These are phyloP conservation scores for Ustilago xerochloae DNA, from an alignment of 1,284 basidiomycete genomes.

Conservation along the genomic window DNA sequence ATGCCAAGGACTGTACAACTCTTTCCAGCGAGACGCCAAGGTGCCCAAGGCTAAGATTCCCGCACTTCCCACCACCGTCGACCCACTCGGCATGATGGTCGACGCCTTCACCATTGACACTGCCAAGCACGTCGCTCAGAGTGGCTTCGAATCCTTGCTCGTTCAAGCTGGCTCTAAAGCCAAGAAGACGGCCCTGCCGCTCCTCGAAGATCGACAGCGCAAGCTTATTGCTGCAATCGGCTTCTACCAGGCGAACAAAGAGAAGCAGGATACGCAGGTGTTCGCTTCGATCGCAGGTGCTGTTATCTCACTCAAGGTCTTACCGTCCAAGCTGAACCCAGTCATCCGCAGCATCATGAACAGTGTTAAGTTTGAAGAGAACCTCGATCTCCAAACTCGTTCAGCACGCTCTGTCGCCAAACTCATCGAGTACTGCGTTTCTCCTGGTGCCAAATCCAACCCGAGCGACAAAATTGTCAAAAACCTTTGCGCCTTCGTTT, in stretches of 20 bases:
- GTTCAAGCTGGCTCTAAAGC: slow-evolving; percentile 72
- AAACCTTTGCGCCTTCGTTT: slow-evolving; percentile 96
- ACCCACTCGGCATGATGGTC: slow-evolving; percentile 74
- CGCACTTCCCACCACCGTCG: slow-evolving; percentile 80
- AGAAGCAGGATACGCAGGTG: slow-evolving; percentile 86
- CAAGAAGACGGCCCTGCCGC: slow-evolving; percentile 78
- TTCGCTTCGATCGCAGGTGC: slow-evolving; percentile 89
- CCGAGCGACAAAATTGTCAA: slow-evolving; percentile 93
- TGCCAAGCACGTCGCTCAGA: slow-evolving; percentile 79
- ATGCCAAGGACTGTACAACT: slow-evolving; percentile 80
- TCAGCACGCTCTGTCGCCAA: slow-evolving; percentile 87
- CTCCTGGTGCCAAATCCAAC: slow-evolving; percentile 73
- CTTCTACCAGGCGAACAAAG: slow-evolving; percentile 84
- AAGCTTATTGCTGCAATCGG: slow-evolving; percentile 82
- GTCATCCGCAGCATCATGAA: slow-evolving; percentile 98
- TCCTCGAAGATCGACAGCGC: slow-evolving; percentile 81
- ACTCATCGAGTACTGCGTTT: slow-evolving; percentile 84
- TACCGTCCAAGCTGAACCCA: slow-evolving; percentile 82
- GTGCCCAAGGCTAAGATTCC: slow-evolving; percentile 83
- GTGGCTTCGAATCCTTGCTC: slow-evolving; percentile 77
- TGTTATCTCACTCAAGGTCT: slow-evolving; percentile 73
- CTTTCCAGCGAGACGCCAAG: slow-evolving; percentile 87
- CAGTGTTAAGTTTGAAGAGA: slow-evolving; percentile 88
- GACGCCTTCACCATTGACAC: slow-evolving; percentile 83
- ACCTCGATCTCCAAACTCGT: slow-evolving; percentile 86